phyloP scores from a whole-genome alignment of 805 yeast genomes.

The Cyberlindnera mississippiensis region DNA sequence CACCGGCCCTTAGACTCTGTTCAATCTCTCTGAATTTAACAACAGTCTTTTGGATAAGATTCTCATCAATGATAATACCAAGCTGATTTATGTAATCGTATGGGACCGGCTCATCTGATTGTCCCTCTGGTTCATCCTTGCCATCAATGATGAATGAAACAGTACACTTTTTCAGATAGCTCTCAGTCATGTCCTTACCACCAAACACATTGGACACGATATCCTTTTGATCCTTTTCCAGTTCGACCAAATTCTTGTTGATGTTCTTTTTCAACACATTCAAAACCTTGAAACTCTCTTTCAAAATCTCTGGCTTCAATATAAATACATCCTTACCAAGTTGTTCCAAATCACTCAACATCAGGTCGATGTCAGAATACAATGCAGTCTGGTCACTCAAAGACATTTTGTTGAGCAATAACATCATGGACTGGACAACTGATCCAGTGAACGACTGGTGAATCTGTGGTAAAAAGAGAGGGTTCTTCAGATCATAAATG shows the following conservation, averaged over 20 bases:
- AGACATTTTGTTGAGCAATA: slow-evolving; percentile 24
- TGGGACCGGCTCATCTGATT: slow-evolving; percentile 9
- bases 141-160: slow-evolving; percentile 27
- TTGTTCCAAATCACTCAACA: slow-evolving; percentile 25
- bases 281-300: slow-evolving; percentile 27
- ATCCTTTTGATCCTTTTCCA: slow-evolving; percentile 28
- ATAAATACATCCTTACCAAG: slow-evolving; percentile 25
- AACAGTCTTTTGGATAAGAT: slow-evolving; percentile 14
- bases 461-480: slow-evolving; percentile 29
- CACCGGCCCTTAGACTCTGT: slow-evolving; percentile 4
- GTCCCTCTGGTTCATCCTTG: slow-evolving; percentile 8
- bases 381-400: slow-evolving; percentile 20
- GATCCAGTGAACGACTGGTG: slow-evolving; percentile 33
- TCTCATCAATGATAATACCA: slow-evolving; percentile 20
- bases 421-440: slow-evolving; percentile 30
- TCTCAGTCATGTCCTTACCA: slow-evolving; percentile 29
- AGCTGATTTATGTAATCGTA: slow-evolving; percentile 21
- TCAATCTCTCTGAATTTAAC: slow-evolving; percentile 15
- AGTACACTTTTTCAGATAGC: slow-evolving; percentile 27
- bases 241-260: slow-evolving; percentile 24
- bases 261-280: slow-evolving; percentile 25
- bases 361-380: slow-evolving; percentile 26
- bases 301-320: slow-evolving; percentile 27
- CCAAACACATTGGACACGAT: slow-evolving; percentile 31
- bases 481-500: slow-evolving; percentile 23